Percentiles rank a stretch among this genome's conserved stretches.
phyloP scores from a whole-genome alignment of 169 alveolate species.

The Amoebophrya sp. region DNA sequence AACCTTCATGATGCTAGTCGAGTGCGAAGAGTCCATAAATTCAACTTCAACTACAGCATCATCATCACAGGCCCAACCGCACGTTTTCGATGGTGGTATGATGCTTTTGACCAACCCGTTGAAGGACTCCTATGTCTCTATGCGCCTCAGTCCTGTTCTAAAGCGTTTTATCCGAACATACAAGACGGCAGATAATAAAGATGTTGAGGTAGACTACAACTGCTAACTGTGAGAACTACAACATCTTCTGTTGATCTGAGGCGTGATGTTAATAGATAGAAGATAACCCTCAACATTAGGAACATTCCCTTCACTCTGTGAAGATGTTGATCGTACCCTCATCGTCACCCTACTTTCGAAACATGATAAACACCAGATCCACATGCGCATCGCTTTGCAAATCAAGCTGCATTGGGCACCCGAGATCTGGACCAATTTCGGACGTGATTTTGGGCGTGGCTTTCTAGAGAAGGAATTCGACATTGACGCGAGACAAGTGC shows the following conservation, averaged over 20 bases:
- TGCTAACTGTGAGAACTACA: background rate
- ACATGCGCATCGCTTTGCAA: slow-evolving; percentile 2
- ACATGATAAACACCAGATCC: background rate
- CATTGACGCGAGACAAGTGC: slow-evolving; percentile 26
- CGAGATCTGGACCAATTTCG: slow-evolving; percentile 12
- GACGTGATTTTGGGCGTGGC: slow-evolving; percentile 30
- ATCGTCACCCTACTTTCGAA: too few relatives aligned
- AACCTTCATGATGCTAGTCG: too few relatives aligned
- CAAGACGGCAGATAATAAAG: background rate
- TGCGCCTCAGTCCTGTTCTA: background rate
- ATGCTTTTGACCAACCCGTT: background rate
- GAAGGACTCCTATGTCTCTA: background rate
- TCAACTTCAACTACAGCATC: too few relatives aligned
- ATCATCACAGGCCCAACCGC: background rate
- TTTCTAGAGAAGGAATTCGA: slow-evolving; percentile 21
- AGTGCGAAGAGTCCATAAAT: too few relatives aligned
- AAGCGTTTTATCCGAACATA: background rate
- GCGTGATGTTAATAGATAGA: background rate
- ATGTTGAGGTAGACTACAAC: background rate
- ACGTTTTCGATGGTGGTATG: background rate
- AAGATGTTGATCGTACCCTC: too few relatives aligned
- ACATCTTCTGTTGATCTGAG: background rate
- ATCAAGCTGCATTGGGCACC: slow-evolving; percentile 32
- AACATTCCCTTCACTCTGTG: too few relatives aligned
- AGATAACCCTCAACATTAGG: too few relatives aligned